Conservation (phyloP, 1,284 basidiomycete species). For the Phlebopus sp. region DNA sequence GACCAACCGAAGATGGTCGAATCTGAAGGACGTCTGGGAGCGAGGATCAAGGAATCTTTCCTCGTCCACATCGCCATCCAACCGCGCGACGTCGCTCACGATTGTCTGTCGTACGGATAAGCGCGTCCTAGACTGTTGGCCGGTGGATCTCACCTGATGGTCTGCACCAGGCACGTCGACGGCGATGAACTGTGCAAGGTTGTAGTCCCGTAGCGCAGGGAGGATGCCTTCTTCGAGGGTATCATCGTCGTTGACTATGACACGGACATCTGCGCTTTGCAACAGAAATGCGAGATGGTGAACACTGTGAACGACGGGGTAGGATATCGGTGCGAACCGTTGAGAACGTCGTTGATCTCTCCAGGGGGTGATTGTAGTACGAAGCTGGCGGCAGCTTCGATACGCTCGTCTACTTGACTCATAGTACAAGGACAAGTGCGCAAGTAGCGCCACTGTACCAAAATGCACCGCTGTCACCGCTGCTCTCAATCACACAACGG, state of each 20-base stretch:
- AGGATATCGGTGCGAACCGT: conserved; percentile 48
- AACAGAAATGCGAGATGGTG: not conserved
- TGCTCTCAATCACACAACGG: conserved; percentile 19
- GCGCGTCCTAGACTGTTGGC: not conserved
- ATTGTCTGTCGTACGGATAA: conserved; percentile 52
- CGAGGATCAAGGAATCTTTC: conserved; percentile 82
- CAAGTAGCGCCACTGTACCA: too few species aligned
- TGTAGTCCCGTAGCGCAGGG: conserved; percentile 79
- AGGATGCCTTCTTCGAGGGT: conserved; percentile 73
- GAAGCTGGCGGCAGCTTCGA: conserved; percentile 72
- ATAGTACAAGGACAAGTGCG: too few species aligned
- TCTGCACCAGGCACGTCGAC: conserved; percentile 75
- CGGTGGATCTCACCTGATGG: conserved; percentile 55
- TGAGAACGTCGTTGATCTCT: conserved; percentile 93
- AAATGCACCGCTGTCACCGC: conserved; percentile 19
- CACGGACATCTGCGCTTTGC: conserved; percentile 69
- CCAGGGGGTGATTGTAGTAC: conserved; percentile 90
- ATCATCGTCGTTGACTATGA: conserved; percentile 83
- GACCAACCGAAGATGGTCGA: conserved; percentile 80
- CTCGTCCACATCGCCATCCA: conserved; percentile 38
- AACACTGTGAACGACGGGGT: conserved; percentile 10
- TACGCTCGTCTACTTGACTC: conserved; percentile 55
- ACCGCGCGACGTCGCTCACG: conserved; percentile 65
- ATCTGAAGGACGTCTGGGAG: conserved; percentile 72
- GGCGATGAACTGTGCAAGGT: conserved; percentile 75